Base-by-base conservation (phyloP, 306 rosid genomes). In the Quercus aquifolioides region DNA sequence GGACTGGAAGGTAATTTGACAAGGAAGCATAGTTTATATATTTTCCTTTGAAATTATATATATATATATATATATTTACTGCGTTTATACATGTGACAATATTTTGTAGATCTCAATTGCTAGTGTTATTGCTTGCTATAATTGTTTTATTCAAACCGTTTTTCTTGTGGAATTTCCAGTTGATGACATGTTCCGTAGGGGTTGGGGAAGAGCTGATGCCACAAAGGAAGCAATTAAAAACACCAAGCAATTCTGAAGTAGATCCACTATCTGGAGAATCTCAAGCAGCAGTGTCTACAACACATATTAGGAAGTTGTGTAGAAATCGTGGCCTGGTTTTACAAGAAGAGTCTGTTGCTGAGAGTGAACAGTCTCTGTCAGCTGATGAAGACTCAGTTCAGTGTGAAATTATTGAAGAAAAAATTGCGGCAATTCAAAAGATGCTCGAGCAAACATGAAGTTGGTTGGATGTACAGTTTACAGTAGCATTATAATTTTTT, bases 141-240 rank as follows among this genome's bases (percentile, higher is more conserved):
- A 41, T 41, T 41, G 59, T 46, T 26, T 38, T 71, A 59, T 18
- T 20, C 76, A 70, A 51, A 58, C 55, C 51, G 13, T 60, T 71
- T 26, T 55, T 21, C 38, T 56, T 69, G 8, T 76, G 63, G 56
- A 76, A 74, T 85, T 77, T 18, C 20, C 89, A 88, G 91, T 51
- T 83, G 79, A 77, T 90, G 90, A 70, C n/a, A 64, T 15, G 55
- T 71, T 49, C 76, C 43, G 74, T 83, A 56, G 80, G 15, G 38
- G 77, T 60, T 62, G 89, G 87, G n/a, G 82, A 85, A 78, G 91
- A 88, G 82, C 78, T 88, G 78, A 88, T 88, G 89, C 87, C 89
- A 2, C 74, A 80, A 30, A 85, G 91, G 82, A 75, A 52, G 76
- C 71, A 75, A 19, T 54, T 23, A 56, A 67, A 71, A 30, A 49